Conservation (phyloP, 2,329 filamentous ascomycete genomes). For the Fusarium hostae region DNA sequence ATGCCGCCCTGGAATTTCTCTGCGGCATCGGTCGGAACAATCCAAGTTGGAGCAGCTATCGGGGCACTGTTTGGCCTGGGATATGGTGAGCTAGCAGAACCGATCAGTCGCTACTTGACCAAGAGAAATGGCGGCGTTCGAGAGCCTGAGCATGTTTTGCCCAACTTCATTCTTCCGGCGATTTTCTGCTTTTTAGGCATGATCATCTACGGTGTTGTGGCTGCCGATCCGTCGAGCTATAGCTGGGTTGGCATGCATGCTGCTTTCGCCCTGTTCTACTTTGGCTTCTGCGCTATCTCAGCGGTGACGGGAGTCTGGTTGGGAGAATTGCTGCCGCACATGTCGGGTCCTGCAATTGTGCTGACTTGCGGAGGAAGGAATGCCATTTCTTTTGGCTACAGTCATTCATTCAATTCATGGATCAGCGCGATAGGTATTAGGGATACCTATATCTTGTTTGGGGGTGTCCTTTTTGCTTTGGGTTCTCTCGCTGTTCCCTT, state of each 20-base stretch:
- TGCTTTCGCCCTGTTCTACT: not conserved
- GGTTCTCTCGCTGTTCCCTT: not conserved
- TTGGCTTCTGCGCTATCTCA: not conserved
- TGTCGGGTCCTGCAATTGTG: not conserved
- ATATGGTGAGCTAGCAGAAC: not conserved
- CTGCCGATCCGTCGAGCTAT: not conserved
- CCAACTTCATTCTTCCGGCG: not conserved
- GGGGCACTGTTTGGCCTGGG: not conserved
- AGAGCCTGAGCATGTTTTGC: not conserved
- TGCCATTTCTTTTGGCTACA: not conserved
- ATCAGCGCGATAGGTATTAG: not conserved
- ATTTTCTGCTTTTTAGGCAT: not conserved
- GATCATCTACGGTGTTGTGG: not conserved
- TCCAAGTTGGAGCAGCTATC: not conserved
- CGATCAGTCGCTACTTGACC: not conserved
- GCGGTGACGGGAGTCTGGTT: not conserved
- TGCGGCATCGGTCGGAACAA: not conserved
- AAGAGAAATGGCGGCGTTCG: not conserved
- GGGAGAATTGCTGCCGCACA: not conserved
- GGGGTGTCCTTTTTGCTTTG: not conserved
- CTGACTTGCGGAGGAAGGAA: not conserved
- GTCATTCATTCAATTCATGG: not conserved
- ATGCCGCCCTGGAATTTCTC: not conserved
- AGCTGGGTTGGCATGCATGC: not conserved
- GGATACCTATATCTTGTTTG: not conserved